Conservation (phyloP, 768 basidiomycete genomes). For the Naganishia randhawae region DNA sequence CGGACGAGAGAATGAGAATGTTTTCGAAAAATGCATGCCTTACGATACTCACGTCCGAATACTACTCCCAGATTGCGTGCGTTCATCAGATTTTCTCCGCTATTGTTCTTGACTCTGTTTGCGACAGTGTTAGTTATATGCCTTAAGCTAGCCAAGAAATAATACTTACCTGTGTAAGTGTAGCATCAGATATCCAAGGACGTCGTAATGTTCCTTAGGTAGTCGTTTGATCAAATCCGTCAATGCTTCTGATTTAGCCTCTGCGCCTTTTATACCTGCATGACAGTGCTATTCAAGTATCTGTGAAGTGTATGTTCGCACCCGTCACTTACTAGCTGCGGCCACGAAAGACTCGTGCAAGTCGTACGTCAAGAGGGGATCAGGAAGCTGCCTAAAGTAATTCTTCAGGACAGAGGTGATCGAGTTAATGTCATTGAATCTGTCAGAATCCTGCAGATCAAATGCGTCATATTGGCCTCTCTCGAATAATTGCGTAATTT, state of each 20-base stretch:
- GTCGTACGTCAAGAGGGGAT: conserved; percentile 83
- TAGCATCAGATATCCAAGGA: conserved; percentile 72
- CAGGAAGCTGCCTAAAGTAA: conserved; percentile 88
- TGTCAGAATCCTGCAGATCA: conserved; percentile 76
- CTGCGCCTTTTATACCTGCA: conserved; percentile 59
- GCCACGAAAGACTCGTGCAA: conserved; percentile 85
- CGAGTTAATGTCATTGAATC: conserved; percentile 95
- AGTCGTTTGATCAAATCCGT: conserved; percentile 69
- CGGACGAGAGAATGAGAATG: conserved; percentile 19
- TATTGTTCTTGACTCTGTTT: conserved; percentile 60
- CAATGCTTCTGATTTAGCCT: conserved; percentile 61
- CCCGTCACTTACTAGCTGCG: conserved; percentile 58
- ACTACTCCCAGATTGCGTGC: conserved; percentile 93
- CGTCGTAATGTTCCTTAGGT: conserved; percentile 82
- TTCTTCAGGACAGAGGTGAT: conserved; percentile 95
- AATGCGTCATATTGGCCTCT: conserved; percentile 83
- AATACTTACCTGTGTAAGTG: conserved; percentile 74
- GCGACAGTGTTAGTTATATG: not conserved
- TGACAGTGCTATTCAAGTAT: too few species aligned
- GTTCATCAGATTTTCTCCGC: conserved; percentile 82
- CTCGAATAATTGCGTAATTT: conserved; percentile 91
- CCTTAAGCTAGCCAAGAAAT: not conserved
- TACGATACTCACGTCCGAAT: conserved; percentile 78
- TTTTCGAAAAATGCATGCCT: not conserved
- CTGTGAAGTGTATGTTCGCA: too few species aligned